phyloP scores from a whole-genome alignment of 2,329 filamentous ascomycete genomes.

The Phoma sp. region DNA sequence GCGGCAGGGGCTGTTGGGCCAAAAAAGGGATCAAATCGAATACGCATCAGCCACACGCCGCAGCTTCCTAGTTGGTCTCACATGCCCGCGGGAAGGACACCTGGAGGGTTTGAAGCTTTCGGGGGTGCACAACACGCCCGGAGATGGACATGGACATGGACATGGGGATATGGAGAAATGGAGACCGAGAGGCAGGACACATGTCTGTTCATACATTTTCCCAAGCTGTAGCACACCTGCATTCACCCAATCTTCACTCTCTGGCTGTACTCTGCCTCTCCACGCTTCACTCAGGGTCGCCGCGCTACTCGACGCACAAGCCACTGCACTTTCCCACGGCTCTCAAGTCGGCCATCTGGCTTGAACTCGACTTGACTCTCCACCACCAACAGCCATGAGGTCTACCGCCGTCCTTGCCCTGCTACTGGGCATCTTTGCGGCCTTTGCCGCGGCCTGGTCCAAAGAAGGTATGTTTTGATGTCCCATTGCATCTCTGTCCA shows the following conservation, averaged over 20 bases:
- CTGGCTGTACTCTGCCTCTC: neutral
- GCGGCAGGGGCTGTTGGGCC: constrained; percentile 6
- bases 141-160: too few relatives aligned
- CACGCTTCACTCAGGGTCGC: constrained; percentile 3
- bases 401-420: constrained; percentile 67
- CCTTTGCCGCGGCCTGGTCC: constrained; percentile 79
- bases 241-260: neutral
- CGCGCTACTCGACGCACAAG: constrained; percentile 35
- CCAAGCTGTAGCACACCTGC: too few relatives aligned
- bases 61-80: constrained; percentile 9
- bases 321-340: constrained; percentile 37
- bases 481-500: neutral
- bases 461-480: constrained; percentile 72
- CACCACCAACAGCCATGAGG: constrained; percentile 67
- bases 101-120: constrained; percentile 1
- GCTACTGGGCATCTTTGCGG: constrained; percentile 70
- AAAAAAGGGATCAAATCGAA: constrained; percentile 3
- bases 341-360: constrained; percentile 28
- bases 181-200: constrained; percentile 5
- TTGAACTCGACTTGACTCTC: constrained; percentile 21
- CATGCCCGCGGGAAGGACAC: neutral
- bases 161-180: neutral
- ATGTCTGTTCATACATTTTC: too few relatives aligned
- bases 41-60: constrained; percentile 11
- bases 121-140: neutral